Conservation (phyloP, 202 grass and related monocot species). For the Setaria viridis region DNA sequence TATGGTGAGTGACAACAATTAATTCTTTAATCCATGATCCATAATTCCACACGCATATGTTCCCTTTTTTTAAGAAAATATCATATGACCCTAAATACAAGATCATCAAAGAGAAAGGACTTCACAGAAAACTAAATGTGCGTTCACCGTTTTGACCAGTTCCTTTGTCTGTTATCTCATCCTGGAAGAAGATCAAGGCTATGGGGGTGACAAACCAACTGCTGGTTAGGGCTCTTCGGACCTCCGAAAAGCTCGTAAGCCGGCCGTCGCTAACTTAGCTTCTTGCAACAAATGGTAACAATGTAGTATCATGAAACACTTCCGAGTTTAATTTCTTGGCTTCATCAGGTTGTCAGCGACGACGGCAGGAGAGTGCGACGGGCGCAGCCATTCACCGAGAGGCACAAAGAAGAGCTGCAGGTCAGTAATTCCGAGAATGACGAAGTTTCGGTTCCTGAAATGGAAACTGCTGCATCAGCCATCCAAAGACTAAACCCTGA, state of each 20-base stretch:
- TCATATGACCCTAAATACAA: background rate
- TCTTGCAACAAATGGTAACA: background rate
- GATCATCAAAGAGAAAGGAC: background rate
- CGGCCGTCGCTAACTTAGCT: background rate
- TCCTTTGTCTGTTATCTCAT: constrained; percentile 66
- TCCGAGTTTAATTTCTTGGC: background rate
- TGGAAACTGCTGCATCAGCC: background rate
- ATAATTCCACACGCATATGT: background rate
- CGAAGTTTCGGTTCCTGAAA: background rate
- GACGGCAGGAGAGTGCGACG: constrained; percentile 65
- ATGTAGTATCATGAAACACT: background rate
- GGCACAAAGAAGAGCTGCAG: constrained; percentile 70
- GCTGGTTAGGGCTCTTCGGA: constrained; percentile 59
- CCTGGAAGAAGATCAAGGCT: constrained; percentile 77
- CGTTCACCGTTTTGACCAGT: constrained; percentile 37
- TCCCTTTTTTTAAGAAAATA: background rate
- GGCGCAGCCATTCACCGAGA: constrained; percentile 51
- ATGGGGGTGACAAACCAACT: constrained; percentile 55
- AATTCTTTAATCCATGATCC: background rate
- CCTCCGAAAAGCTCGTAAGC: constrained; percentile 60
- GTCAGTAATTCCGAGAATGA: background rate
- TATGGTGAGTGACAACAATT: constrained; percentile 51
- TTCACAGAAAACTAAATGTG: background rate
- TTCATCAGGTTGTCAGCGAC: constrained; percentile 58
- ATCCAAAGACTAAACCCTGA: background rate